Conservation (phyloP, 768 basidiomycete species). For the Boletus sp. region DNA sequence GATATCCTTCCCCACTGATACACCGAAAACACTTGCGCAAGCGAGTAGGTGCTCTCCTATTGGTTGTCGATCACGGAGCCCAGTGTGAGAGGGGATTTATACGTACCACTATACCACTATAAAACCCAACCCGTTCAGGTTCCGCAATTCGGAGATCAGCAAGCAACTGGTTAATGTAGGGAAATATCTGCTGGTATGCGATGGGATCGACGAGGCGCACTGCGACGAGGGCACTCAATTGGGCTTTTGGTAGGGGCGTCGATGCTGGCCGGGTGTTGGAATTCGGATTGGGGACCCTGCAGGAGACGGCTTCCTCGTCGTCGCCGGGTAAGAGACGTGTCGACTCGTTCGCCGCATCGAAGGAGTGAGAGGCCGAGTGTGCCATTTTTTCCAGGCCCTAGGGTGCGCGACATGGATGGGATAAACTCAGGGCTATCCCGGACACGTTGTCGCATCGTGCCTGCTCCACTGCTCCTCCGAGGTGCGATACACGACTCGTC, state of each 20-base stretch:
- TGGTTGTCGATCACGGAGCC: neutral
- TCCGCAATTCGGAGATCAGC: constrained; percentile 49
- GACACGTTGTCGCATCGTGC: neutral
- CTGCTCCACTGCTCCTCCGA: neutral
- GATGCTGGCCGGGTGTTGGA: neutral
- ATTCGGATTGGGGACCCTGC: neutral
- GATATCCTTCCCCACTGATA: constrained; percentile 52
- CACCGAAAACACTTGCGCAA: constrained; percentile 57
- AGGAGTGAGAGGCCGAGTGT: neutral
- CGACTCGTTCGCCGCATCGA: constrained; percentile 5
- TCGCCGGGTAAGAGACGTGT: constrained; percentile 8
- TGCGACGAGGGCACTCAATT: constrained; percentile 38
- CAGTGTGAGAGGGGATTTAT: neutral
- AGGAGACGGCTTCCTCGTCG: constrained; percentile 8
- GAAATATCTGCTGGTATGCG: constrained; percentile 58
- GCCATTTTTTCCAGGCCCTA: neutral
- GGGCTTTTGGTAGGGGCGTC: constrained; percentile 42
- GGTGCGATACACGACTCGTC: neutral
- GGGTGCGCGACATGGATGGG: neutral
- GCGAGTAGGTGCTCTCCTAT: constrained; percentile 61
- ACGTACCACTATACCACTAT: constrained; percentile 58
- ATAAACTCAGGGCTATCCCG: neutral
- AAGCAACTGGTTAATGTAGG: constrained; percentile 67
- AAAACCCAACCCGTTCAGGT: constrained; percentile 57
- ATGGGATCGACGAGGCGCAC: constrained; percentile 58